phyloP scores from a whole-genome alignment of 352 stramenopile species.

The Pythium aphanidermatum region DNA sequence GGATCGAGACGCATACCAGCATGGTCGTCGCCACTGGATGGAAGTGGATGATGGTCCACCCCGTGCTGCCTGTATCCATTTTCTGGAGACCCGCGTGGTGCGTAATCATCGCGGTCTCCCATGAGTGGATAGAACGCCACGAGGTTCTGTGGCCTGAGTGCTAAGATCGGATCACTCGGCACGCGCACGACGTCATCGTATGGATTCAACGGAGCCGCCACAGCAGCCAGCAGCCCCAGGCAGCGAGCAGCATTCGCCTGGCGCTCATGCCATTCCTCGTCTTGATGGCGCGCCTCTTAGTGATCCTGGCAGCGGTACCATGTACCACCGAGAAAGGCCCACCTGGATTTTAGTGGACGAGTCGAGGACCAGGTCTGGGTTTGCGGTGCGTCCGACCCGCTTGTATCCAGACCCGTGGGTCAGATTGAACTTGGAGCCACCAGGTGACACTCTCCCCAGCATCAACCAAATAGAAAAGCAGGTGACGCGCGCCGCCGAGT shows the following conservation, averaged over 20 bases:
- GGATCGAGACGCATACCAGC: slow-evolving; percentile 13
- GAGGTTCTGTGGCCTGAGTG: slow-evolving; percentile 30
- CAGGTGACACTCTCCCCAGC: slow-evolving; percentile 2
- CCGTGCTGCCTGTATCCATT: slow-evolving; percentile 39
- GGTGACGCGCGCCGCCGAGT: not conserved
- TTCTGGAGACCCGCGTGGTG: slow-evolving; percentile 19
- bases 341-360: too few relatives aligned
- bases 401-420: slow-evolving; percentile 5
- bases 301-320: too few relatives aligned
- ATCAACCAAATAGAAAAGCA: slow-evolving; percentile 7
- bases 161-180: slow-evolving; percentile 22
- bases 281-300: too few relatives aligned
- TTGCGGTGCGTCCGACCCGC: too few relatives aligned
- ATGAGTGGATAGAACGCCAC: slow-evolving; percentile 44
- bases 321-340: too few relatives aligned
- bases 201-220: too few relatives aligned
- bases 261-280: too few relatives aligned
- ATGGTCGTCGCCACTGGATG: not conserved
- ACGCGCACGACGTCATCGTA: too few relatives aligned
- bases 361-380: too few relatives aligned
- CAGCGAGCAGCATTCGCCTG: too few relatives aligned
- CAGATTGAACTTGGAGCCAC: slow-evolving; percentile 12
- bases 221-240: too few relatives aligned
- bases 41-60: not conserved
- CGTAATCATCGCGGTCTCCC: slow-evolving; percentile 29